phyloP scores from a whole-genome alignment of 257 asterid genomes.

The Nicotiana tomentosiformis region DNA sequence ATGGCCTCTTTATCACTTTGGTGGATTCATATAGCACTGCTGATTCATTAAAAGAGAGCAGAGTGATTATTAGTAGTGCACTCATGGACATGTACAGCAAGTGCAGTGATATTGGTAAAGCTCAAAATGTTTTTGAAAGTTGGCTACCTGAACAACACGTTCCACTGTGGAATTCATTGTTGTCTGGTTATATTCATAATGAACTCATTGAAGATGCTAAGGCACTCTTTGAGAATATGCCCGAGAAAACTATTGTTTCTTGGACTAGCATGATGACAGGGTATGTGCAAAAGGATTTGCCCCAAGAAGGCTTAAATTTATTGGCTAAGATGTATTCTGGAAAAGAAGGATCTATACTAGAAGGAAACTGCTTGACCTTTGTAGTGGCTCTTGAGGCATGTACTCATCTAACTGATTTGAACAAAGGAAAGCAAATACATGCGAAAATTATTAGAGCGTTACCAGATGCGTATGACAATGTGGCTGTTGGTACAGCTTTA shows the following conservation, averaged over 20 bases:
- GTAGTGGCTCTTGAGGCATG: conserved; percentile 38
- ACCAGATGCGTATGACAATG: conserved; percentile 18
- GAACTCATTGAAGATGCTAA: conserved; percentile 25
- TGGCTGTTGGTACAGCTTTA: conserved; percentile 38
- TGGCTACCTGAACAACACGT: conserved; percentile 18
- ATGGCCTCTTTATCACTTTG: conserved; percentile 25
- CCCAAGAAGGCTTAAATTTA: conserved; percentile 25
- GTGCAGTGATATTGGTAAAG: conserved; percentile 25
- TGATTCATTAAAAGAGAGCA: conserved; percentile 12
- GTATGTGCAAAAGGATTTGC: conserved; percentile 20
- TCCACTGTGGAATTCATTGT: conserved; percentile 33
- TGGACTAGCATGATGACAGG: conserved; percentile 45
- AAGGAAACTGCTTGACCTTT: conserved; percentile 36
- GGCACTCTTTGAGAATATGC: conserved; percentile 27
- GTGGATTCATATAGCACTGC: not conserved
- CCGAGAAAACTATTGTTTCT: conserved; percentile 34
- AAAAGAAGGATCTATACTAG: conserved; percentile 11
- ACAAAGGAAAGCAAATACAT: conserved; percentile 36
- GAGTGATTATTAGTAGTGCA: conserved; percentile 24
- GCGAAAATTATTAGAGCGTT: conserved; percentile 26
- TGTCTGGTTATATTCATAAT: conserved; percentile 25
- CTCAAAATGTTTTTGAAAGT: conserved; percentile 23
- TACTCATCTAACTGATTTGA: conserved; percentile 28
- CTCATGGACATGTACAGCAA: conserved; percentile 38
- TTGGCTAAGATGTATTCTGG: conserved; percentile 23